phyloP scores from a whole-genome alignment of 2,329 filamentous ascomycete genomes.

The Fusarium camptoceras region DNA sequence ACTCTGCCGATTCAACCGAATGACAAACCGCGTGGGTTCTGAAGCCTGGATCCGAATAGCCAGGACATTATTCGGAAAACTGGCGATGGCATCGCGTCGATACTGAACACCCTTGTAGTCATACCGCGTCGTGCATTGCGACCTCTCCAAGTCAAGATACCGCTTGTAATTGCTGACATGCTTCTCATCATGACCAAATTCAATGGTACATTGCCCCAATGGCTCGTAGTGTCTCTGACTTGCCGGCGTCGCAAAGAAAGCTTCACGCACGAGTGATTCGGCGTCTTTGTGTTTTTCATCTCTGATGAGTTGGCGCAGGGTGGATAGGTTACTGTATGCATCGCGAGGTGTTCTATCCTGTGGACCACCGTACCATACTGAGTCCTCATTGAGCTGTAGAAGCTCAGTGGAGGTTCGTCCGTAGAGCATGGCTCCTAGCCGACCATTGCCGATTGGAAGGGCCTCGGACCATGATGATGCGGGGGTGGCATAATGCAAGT shows the following conservation, averaged over 20 bases:
- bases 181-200: conserved; percentile 51
- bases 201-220: conserved; percentile 50
- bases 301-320: conserved; percentile 40
- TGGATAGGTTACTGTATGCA: conserved; percentile 31
- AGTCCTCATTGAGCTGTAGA: conserved; percentile 60
- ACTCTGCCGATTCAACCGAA: conserved; percentile 42
- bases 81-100: conserved; percentile 56
- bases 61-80: conserved; percentile 56
- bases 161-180: conserved; percentile 52
- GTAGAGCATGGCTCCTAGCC: conserved; percentile 57
- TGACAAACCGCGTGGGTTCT: conserved; percentile 37
- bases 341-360: conserved; percentile 57
- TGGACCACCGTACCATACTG: conserved; percentile 59
- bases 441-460: conserved; percentile 63
- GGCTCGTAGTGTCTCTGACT: conserved; percentile 50
- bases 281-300: conserved; percentile 41
- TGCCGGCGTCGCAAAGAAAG: conserved; percentile 44
- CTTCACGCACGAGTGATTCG: conserved; percentile 38
- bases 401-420: conserved; percentile 57
- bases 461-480: conserved; percentile 49
- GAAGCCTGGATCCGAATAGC: conserved; percentile 35
- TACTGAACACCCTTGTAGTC: conserved; percentile 47
- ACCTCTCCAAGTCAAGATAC: conserved; percentile 53
- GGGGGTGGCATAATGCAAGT: conserved; percentile 41
- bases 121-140: conserved; percentile 54